Conservation (phyloP, 139 green algal species). For the Gonium pectorale region DNA sequence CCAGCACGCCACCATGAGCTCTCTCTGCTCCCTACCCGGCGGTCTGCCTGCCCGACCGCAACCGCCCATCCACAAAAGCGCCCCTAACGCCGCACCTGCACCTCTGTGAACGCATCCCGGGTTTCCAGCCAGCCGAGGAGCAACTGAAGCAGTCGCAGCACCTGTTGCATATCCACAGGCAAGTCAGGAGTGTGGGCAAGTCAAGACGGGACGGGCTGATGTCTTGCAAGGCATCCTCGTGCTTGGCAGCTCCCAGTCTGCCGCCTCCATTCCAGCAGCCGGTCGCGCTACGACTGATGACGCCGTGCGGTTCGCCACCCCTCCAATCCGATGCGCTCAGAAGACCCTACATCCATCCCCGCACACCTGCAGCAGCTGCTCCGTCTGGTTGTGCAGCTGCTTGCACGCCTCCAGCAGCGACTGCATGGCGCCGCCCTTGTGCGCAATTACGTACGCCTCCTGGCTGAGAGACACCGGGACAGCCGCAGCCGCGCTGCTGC, state of each 20-base stretch:
- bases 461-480: background rate
- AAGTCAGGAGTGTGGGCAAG: background rate
- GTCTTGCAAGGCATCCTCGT: no score
- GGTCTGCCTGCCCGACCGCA: no score
- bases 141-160: constrained; percentile 12
- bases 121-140: constrained; percentile 41
- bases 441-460: constrained; percentile 33
- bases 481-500: background rate
- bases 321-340: background rate
- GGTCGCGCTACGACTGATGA: no score
- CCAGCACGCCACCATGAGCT: no score
- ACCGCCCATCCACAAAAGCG: background rate
- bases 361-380: constrained; percentile 21
- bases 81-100: constrained; percentile 11
- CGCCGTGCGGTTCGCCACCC: no score
- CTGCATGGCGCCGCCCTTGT: constrained; percentile 46
- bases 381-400: constrained; percentile 6
- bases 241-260: no score
- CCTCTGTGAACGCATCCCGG: constrained; percentile 22
- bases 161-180: background rate
- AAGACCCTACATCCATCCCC: background rate
- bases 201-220: no score
- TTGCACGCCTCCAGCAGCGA: constrained; percentile 20
- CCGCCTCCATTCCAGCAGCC: no score
- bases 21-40: no score